phyloP scores from a whole-genome alignment of 495 filamentous ascomycete species.

The Neurospora africana region DNA sequence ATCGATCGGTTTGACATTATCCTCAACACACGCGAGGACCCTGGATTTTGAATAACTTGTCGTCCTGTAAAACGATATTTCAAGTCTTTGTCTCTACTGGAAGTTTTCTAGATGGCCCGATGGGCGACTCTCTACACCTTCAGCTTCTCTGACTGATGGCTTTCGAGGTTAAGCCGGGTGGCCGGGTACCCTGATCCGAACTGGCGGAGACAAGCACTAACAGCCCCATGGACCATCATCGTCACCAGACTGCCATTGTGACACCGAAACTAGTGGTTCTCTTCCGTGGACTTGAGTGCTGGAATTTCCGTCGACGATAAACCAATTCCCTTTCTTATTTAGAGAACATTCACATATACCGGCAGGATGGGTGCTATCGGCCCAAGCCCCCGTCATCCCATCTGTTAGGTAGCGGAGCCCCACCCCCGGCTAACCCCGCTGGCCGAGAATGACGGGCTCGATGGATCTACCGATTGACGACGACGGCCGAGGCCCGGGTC shows the following conservation, averaged over 20 bases:
- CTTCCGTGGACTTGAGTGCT: no score
- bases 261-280: not conserved
- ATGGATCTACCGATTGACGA: not conserved
- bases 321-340: no score
- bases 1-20: not conserved
- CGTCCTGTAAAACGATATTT: no score
- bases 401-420: not conserved
- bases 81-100: no score
- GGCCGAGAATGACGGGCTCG: not conserved
- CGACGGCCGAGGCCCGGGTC: not conserved
- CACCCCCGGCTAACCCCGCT: not conserved
- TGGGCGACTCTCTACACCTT: not conserved
- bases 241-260: not conserved
- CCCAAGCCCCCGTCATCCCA: not conserved
- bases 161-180: not conserved
- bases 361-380: no score
- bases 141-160: not conserved
- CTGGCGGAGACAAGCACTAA: not conserved
- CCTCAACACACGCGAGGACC: not conserved
- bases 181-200: not conserved
- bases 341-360: not conserved
- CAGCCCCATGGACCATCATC: accelerated
- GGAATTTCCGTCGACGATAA: no score
- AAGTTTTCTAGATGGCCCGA: no score
- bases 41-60: no score